These are phyloP conservation scores for Golubevia sp. DNA, from an alignment of 1,284 basidiomycete genomes.

Conservation along the genomic window DNA sequence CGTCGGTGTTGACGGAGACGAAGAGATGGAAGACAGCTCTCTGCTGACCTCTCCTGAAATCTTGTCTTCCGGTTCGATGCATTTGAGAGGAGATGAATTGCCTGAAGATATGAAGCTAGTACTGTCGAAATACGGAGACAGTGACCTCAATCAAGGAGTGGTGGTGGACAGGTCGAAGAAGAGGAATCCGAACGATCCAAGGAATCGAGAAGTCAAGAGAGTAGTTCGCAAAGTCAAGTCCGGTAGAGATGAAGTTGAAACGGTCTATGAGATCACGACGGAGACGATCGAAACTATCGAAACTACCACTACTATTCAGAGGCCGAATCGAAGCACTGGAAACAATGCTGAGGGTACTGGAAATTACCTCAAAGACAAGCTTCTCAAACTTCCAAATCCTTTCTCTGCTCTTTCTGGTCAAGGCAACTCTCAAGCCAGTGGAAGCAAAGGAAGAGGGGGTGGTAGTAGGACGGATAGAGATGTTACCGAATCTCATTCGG, in stretches of 20 bases:
- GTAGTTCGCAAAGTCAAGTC: conserved; percentile 27
- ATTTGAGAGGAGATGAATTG: conserved; percentile 37
- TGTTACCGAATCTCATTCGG: conserved; percentile 20
- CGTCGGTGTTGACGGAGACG: conserved; percentile 29
- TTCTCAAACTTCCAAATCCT: conserved; percentile 6
- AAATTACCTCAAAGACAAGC: conserved; percentile 16
- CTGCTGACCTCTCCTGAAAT: conserved; percentile 20
- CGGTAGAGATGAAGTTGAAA: conserved; percentile 37
- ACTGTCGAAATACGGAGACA: conserved; percentile 18
- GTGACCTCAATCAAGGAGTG: conserved; percentile 22
- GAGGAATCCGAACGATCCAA: conserved; percentile 6
- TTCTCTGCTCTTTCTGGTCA: background rate
- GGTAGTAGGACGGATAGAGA: conserved; percentile 14
- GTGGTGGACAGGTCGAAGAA: conserved; percentile 11
- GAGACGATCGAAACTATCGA: conserved; percentile 60
- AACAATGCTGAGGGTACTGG: background rate
- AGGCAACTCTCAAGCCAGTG: background rate
- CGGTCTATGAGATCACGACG: conserved; percentile 63
- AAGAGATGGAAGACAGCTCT: conserved; percentile 50
- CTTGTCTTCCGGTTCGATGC: conserved; percentile 32
- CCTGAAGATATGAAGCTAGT: conserved; percentile 22
- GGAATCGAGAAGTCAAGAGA: conserved; percentile 18
- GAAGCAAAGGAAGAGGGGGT: conserved; percentile 19
- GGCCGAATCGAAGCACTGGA: conserved; percentile 3
- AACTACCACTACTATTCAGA: conserved; percentile 39